phyloP scores from a whole-genome alignment of 1,139 yeast genomes.

The Suhomyces choctaworum region DNA sequence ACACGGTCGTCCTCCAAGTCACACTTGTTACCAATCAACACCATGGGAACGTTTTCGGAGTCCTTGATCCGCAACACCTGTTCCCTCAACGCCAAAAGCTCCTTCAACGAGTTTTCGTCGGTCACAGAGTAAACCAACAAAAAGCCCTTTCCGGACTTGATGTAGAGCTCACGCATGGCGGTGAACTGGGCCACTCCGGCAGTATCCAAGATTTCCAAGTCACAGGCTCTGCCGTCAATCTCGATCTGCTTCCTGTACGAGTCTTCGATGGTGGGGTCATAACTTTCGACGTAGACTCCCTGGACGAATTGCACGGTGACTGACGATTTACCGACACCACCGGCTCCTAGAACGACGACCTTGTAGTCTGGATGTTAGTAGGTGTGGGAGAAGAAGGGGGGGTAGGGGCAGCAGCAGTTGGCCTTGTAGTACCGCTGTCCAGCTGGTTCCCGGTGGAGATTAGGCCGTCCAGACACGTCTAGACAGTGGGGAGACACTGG shows the following conservation, averaged over 20 bases:
- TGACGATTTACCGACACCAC: conserved; percentile 55
- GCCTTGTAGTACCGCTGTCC: no score
- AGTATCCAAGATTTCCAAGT: conserved; percentile 62
- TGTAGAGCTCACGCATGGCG: conserved; percentile 69
- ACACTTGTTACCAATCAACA: conserved; percentile 84
- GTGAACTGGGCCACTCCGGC: conserved; percentile 57
- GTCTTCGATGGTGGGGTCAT: conserved; percentile 53
- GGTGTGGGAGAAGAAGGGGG: no score
- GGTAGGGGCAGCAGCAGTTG: no score
- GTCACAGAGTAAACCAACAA: conserved; percentile 87
- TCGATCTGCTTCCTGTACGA: conserved; percentile 90
- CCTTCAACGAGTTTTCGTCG: conserved; percentile 80
- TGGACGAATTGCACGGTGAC: conserved; percentile 54
- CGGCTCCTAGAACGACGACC: conserved; percentile 53
- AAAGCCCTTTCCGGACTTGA: conserved; percentile 37
- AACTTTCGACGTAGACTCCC: conserved; percentile 53
- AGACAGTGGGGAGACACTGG: no score
- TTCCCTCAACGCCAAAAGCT: conserved; percentile 77
- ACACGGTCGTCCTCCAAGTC: conserved; percentile 78
- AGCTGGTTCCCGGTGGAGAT: no score
- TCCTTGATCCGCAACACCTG: conserved; percentile 91
- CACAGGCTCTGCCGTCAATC: conserved; percentile 89
- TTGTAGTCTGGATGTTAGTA: conserved; percentile 33
- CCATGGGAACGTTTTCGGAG: conserved; percentile 75
- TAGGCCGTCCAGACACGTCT: conserved; percentile 3